These are phyloP conservation scores for Tricladium varicosporioides DNA, from an alignment of 2,329 filamentous ascomycete genomes.

Conservation along the genomic window DNA sequence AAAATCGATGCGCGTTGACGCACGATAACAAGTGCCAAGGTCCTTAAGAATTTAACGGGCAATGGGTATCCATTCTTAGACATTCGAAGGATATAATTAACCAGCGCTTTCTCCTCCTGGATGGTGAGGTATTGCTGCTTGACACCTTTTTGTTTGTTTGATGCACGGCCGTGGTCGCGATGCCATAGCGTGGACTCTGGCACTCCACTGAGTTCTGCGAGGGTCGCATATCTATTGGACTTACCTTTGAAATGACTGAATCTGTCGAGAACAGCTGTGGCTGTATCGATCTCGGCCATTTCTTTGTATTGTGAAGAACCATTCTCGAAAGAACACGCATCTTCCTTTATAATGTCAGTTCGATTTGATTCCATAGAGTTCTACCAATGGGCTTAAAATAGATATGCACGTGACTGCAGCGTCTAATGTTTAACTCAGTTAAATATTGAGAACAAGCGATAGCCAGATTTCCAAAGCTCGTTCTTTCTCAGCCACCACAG, in stretches of 20 bases:
- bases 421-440: too few relatives aligned
- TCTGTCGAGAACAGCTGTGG: background rate
- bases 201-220: conserved; percentile 1
- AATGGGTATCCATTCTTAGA: too few relatives aligned
- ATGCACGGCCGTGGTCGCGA: conserved; percentile 27
- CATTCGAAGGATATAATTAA: conserved; percentile 1
- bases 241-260: background rate
- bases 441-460: too few relatives aligned
- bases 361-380: too few relatives aligned
- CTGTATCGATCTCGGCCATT: background rate
- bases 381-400: too few relatives aligned
- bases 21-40: conserved; percentile 17
- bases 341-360: too few relatives aligned
- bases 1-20: conserved; percentile 15
- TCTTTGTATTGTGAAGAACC: background rate
- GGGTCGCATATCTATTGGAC: background rate
- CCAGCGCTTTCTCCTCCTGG: conserved; percentile 8
- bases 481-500: too few relatives aligned
- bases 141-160: conserved; percentile 30
- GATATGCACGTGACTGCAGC: too few relatives aligned
- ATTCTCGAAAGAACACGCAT: too few relatives aligned
- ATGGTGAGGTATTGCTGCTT: conserved; percentile 26
- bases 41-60: conserved; percentile 10
- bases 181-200: conserved; percentile 5
- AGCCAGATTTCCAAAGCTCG: too few relatives aligned